Conservation (phyloP, 75 land plant species). For the Pinus taeda region DNA sequence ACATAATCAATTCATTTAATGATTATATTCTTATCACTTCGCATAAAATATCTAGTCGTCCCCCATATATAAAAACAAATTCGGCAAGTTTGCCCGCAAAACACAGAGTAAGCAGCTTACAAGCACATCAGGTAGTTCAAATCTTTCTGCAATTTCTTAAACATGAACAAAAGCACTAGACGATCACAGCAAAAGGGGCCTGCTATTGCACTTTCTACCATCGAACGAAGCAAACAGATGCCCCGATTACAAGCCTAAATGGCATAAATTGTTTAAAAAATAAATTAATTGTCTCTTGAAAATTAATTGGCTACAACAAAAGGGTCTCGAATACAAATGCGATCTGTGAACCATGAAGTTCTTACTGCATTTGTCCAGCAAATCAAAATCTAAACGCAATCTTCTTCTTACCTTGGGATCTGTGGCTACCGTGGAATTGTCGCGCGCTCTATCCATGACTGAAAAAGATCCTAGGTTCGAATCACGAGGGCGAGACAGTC, state of each 20-base stretch:
- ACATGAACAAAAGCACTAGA: not conserved
- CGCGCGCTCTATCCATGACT: not conserved
- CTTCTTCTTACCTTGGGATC: constrained; percentile 4
- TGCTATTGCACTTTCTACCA: too few relatives aligned
- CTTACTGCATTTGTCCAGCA: not conserved
- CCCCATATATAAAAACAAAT: too few relatives aligned
- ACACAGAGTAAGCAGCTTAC: too few relatives aligned
- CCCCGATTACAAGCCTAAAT: not conserved
- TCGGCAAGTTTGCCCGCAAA: too few relatives aligned
- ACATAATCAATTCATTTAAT: too few relatives aligned
- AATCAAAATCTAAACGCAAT: not conserved
- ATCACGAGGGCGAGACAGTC: not conserved
- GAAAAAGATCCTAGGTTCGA: not conserved
- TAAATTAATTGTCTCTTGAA: not conserved
- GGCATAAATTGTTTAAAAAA: not conserved
- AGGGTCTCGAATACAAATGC: not conserved
- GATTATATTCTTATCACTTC: too few relatives aligned
- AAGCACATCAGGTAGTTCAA: not conserved
- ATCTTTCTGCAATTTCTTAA: constrained; percentile 2
- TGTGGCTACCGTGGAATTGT: not conserved
- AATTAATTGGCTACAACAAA: not conserved
- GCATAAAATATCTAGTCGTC: too few relatives aligned
- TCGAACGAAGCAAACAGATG: not conserved
- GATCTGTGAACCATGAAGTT: not conserved
- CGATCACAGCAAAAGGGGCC: too few relatives aligned